phyloP scores from a whole-genome alignment of 257 asterid species.

The Perilla frutescens region DNA sequence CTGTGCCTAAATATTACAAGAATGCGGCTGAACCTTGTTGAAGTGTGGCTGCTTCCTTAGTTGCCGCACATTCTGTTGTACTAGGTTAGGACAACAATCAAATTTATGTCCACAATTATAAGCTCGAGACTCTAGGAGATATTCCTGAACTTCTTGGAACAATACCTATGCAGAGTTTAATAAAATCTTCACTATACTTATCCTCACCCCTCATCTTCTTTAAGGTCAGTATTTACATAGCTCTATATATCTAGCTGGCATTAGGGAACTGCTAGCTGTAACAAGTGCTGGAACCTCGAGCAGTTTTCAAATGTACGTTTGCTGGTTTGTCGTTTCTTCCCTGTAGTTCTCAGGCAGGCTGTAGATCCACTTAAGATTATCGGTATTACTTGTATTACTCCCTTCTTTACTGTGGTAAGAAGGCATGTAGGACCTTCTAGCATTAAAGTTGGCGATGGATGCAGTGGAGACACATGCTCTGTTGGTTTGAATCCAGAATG shows the following conservation, averaged over 20 bases:
- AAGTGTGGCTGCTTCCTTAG: conserved; percentile 11
- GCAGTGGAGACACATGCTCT: conserved; percentile 28
- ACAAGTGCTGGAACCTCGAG: background rate
- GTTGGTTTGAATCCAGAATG: conserved; percentile 14
- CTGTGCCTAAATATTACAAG: conserved; percentile 28
- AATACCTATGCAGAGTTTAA: conserved; percentile 15
- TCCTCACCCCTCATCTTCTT: background rate
- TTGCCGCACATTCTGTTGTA: conserved; percentile 18
- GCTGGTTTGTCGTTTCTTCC: background rate
- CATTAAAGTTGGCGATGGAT: conserved; percentile 26
- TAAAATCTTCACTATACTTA: background rate
- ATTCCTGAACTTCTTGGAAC: conserved; percentile 6
- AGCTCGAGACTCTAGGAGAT: background rate
- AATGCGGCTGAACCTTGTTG: background rate
- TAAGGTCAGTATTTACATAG: background rate
- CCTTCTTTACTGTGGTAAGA: conserved; percentile 15
- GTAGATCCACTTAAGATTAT: background rate
- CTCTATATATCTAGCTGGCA: conserved; percentile 1
- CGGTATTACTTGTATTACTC: conserved; percentile 2
- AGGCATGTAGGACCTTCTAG: conserved; percentile 26
- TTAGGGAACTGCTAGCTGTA: background rate
- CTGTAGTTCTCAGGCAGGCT: background rate
- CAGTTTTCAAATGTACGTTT: conserved; percentile 6
- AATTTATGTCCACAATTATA: conserved; percentile 9
- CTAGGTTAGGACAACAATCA: conserved; percentile 16